A percentile compares a stretch with the other conserved stretches of the same genome.
phyloP scores from a whole-genome alignment of 1,139 yeast genomes.

The Eremothecium sinecaudum region DNA sequence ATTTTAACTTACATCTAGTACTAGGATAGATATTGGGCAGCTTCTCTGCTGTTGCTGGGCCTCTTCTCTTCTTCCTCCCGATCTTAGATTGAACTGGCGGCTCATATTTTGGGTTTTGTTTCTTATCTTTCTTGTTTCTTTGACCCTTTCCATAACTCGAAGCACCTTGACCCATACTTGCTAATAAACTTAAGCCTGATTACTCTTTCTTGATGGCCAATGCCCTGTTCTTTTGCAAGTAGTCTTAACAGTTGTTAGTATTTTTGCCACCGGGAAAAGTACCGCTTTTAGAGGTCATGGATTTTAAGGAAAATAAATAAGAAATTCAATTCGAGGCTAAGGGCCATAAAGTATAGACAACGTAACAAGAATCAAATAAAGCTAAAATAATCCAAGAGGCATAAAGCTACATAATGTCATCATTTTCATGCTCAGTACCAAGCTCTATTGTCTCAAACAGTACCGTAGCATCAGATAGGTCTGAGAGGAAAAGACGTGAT shows the following conservation, averaged over 20 bases:
- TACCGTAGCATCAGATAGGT: constrained; percentile 38
- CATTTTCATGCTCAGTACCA: constrained; percentile 3
- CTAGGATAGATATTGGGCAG: constrained; percentile 86
- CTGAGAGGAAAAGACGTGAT: constrained; percentile 53
- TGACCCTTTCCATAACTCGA: constrained; percentile 65
- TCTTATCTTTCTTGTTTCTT: constrained; percentile 64
- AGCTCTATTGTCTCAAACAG: constrained; percentile 8
- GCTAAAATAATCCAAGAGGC: too few species aligned
- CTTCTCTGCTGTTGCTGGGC: constrained; percentile 81
- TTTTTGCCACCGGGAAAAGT: too few species aligned
- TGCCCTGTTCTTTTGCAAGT: too few species aligned
- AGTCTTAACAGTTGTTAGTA: too few species aligned
- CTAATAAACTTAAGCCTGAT: too few species aligned
- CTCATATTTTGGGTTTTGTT: constrained; percentile 88
- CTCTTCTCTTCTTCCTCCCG: constrained; percentile 76
- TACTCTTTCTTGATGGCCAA: too few species aligned
- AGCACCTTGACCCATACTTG: constrained; percentile 67
- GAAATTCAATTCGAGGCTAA: too few species aligned
- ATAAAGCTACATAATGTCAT: constrained; percentile 1
- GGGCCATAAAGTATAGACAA: too few species aligned
- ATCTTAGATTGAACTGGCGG: constrained; percentile 95
- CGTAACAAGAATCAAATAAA: too few species aligned
- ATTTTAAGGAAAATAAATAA: too few species aligned
- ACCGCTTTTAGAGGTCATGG: too few species aligned
- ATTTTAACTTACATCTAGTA: constrained; percentile 85